These are phyloP conservation scores for Lentinula detonsa DNA, from an alignment of 768 basidiomycete genomes.

Conservation along the genomic window DNA sequence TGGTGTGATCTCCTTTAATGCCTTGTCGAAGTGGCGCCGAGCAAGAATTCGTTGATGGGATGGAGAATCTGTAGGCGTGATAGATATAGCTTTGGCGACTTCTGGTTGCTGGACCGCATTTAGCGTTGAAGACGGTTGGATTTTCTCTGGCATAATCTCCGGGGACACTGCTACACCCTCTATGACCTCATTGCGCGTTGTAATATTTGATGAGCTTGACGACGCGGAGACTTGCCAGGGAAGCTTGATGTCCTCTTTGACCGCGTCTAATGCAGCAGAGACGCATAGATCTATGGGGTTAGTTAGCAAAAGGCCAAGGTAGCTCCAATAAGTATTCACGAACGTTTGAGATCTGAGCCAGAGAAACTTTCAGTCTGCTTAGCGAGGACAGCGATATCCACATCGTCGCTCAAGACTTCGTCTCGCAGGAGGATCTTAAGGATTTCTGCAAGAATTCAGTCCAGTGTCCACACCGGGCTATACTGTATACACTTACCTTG, in stretches of 20 bases:
- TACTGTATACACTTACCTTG: conserved; percentile 63
- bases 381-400: conserved; percentile 56
- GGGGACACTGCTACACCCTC: neutral
- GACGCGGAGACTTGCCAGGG: conserved; percentile 54
- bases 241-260: conserved; percentile 77
- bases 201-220: conserved; percentile 3
- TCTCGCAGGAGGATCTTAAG: conserved; percentile 82
- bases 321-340: conserved; percentile 20
- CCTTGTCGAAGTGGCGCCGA: conserved; percentile 69
- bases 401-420: conserved; percentile 60
- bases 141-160: neutral
- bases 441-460: conserved; percentile 52
- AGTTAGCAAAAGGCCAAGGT: conserved; percentile 4
- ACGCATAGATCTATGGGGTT: conserved; percentile 75
- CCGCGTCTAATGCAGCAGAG: conserved; percentile 83
- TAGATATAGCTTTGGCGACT: neutral
- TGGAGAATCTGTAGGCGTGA: neutral
- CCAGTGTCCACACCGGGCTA: conserved; percentile 39
- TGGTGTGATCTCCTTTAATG: conserved; percentile 85
- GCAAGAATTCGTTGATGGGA: conserved; percentile 11
- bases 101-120: neutral
- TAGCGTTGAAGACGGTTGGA: neutral
- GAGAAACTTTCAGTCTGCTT: conserved; percentile 82
- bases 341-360: conserved; percentile 92
- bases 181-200: neutral